These are phyloP conservation scores for Fusarium secorum DNA, from an alignment of 2,329 filamentous ascomycete species.

Conservation along the genomic window DNA sequence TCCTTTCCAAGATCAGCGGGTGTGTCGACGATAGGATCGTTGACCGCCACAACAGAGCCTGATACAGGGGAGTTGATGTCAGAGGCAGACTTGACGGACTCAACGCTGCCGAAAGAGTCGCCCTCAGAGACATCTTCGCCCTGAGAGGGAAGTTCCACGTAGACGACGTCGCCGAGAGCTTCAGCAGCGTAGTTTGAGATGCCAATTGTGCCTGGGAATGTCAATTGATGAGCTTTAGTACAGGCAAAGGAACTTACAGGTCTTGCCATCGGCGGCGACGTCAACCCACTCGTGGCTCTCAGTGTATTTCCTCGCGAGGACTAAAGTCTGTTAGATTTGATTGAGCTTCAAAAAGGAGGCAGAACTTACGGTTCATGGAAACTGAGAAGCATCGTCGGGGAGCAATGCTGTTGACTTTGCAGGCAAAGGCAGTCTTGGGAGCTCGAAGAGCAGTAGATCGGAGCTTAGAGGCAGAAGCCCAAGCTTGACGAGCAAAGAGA, in stretches of 20 bases:
- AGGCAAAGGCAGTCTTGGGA: slow-evolving; percentile 29
- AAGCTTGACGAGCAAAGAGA: slow-evolving; percentile 39
- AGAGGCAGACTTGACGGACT: slow-evolving; percentile 91
- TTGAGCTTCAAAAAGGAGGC: background rate
- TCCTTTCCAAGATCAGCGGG: slow-evolving; percentile 68
- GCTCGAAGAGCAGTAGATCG: slow-evolving; percentile 32
- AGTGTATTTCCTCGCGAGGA: slow-evolving; percentile 65
- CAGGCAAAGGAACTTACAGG: slow-evolving; percentile 28
- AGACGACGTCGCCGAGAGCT: slow-evolving; percentile 88
- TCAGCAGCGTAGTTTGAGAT: slow-evolving; percentile 86
- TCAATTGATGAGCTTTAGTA: background rate
- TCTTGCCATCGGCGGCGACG: slow-evolving; percentile 70
- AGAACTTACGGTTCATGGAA: slow-evolving; percentile 34
- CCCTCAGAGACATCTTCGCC: slow-evolving; percentile 71
- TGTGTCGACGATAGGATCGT: slow-evolving; percentile 51
- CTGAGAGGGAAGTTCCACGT: slow-evolving; percentile 80
- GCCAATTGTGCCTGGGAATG: slow-evolving; percentile 67
- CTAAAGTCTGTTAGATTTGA: slow-evolving; percentile 5
- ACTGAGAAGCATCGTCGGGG: slow-evolving; percentile 39
- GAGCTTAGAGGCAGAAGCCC: slow-evolving; percentile 35
- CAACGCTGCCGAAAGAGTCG: slow-evolving; percentile 85
- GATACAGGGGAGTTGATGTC: slow-evolving; percentile 85
- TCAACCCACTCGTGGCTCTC: slow-evolving; percentile 95
- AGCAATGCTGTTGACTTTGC: slow-evolving; percentile 17
- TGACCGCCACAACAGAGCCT: slow-evolving; percentile 75